Base-by-base conservation (phyloP, 2,329 filamentous ascomycete species). In the Apiospora hydei region DNA sequence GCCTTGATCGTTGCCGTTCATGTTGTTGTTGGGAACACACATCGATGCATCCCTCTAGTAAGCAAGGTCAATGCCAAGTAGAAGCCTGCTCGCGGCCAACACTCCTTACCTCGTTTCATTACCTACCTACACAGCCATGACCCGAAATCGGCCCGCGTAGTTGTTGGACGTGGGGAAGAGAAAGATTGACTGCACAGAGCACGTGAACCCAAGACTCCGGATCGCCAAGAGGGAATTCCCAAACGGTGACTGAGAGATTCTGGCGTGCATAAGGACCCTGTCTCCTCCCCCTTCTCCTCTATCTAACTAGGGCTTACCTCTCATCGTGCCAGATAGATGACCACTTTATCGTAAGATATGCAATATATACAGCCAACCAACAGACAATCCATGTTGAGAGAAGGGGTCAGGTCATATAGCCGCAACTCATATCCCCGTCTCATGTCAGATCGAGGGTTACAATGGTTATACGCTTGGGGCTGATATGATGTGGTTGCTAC, bases 201-300 rank as follows among this genome's bases (percentile, higher is more conserved):
- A 57, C 14, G 24, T 34, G 26, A 30, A 24, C 24, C 1, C 34
- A 41, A 64, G 30, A 64, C 1, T 14, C 34, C 57, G 57, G 57
- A 64, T 64, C 57, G 57, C 57, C 57, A 41, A 64, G 34, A 64
- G 57, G 57, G 57, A 2, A 64, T 64, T 64, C 57, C 57, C 41
- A 64, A 64, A 64, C 57, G 30, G 57, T 41, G 57, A 64, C 34
- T n/a, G 18, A 41, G 34, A 64, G 34, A 8, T 41, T 64, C 34
- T 64, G 57, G 34, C 34, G 57, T 64, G 57, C 57, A 64, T 64
- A 64, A 16, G 7, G 57, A 64, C 57, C 57, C 57, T 10, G 57
- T 10, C 30, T 61, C 53, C 18, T 13, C 57, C 57, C 10, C 51
- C 18, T 13, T 41, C 10, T 41, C 57, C 57, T 24, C 57, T 34